Base-by-base conservation (phyloP, 352 stramenopile species). In the Phytophthora boehmeriae region DNA sequence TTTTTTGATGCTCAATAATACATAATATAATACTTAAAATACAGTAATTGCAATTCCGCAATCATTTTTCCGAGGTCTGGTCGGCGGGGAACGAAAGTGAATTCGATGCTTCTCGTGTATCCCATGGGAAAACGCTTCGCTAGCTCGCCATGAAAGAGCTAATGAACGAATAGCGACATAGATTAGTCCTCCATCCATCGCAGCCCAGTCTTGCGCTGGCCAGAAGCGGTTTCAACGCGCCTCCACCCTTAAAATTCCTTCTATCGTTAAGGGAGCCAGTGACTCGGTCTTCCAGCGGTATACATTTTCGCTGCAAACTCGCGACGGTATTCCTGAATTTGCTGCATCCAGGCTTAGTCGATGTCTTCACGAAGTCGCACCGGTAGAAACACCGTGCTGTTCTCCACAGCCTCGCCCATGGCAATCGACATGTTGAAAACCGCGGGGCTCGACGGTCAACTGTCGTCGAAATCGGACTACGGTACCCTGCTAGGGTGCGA, bases 361-460 rank as follows among this genome's bases (percentile, higher is more conserved):
- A 71, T 71, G 63, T 28, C 56, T 14, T 32, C 50, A 17, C 32
- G 41, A 27, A 35, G 59, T 45, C 35, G 50, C 19, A 20, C 25
- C 38, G 46, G 54, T 9, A 57, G 35, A 10, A 28, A 22, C 2
- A 32, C 23, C 2, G 64, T 42, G 14, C 43, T 53, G 14, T 64
- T 68, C 52, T 10, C 39, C 28, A 50, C 39, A 8, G 58, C 28
- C 9, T 73, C 64, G 14, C 63, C 63, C 5, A 32, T 43, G 52
- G 51, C 58, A 2, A 48, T 73, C n/a, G 53, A 68, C 53, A 59
- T 68, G 64, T 53, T 73, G n/a, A 36, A 73, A 68, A 65, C 64
- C n/a, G 53, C 64, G 5, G 59, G 64, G 8, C 42, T 69, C 4
- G 48, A 59, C 30, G 48, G 46, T 4, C 38, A 42, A 17, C 2